phyloP scores from a whole-genome alignment of 1,139 yeast genomes.

The Komagataea norvegica region DNA sequence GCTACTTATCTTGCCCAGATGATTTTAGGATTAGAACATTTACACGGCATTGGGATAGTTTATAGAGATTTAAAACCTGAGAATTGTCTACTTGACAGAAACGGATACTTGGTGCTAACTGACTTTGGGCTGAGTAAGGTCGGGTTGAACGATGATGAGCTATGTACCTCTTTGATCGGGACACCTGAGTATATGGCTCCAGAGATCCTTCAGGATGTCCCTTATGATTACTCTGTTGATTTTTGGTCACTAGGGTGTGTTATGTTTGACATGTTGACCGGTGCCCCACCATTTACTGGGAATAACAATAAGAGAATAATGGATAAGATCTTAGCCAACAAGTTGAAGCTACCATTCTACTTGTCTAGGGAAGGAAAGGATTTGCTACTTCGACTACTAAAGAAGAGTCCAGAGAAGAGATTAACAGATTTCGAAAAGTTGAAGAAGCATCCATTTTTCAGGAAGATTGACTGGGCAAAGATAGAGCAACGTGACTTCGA shows the following conservation, averaged over 20 bases:
- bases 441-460: slow-evolving; percentile 72
- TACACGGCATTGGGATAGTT: slow-evolving; percentile 80
- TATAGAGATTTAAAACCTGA: slow-evolving; percentile 93
- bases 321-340: slow-evolving; percentile 74
- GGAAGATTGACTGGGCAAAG: slow-evolving; percentile 72
- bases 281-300: slow-evolving; percentile 94
- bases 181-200: slow-evolving; percentile 98
- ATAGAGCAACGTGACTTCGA: slow-evolving; percentile 41
- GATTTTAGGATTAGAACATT: slow-evolving; percentile 72
- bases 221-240: slow-evolving; percentile 85
- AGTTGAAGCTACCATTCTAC: slow-evolving; percentile 75
- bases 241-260: slow-evolving; percentile 98
- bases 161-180: slow-evolving; percentile 75
- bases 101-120: slow-evolving; percentile 80
- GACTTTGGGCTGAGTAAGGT: slow-evolving; percentile 91
- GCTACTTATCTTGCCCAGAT: slow-evolving; percentile 85
- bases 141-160: slow-evolving; percentile 42
- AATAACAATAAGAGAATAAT: slow-evolving; percentile 75
- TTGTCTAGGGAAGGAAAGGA: slow-evolving; percentile 84
- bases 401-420: slow-evolving; percentile 71
- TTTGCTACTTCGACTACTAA: slow-evolving; percentile 63
- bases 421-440: slow-evolving; percentile 54
- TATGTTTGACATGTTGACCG: slow-evolving; percentile 79
- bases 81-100: slow-evolving; percentile 75
- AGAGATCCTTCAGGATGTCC: slow-evolving; percentile 77